These are phyloP conservation scores for Wickerhamiella sorbophila DNA, from an alignment of 805 yeast species.

Conservation along the genomic window DNA sequence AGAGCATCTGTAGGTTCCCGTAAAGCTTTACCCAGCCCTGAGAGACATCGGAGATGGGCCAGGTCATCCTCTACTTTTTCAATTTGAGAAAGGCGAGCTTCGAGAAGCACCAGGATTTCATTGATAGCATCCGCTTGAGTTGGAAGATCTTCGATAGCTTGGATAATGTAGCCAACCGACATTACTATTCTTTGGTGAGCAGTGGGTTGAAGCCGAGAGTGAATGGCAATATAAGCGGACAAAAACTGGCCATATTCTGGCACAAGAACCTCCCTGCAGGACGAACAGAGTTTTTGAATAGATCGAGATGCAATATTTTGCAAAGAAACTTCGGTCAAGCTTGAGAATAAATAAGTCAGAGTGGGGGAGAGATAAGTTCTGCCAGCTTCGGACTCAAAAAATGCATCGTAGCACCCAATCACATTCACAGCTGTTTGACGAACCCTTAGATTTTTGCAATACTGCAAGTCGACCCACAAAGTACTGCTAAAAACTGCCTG, in stretches of 20 bases:
- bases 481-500: constrained; percentile 19
- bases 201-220: constrained; percentile 9
- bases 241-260: constrained; percentile 20
- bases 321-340: constrained; percentile 22
- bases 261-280: constrained; percentile 17
- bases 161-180: constrained; percentile 23
- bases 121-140: constrained; percentile 22
- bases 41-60: constrained; percentile 47
- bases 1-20: constrained; percentile 43
- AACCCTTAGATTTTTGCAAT: constrained; percentile 20
- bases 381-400: constrained; percentile 37
- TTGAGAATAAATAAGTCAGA: constrained; percentile 40
- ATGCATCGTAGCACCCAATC: constrained; percentile 46
- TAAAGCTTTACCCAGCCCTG: constrained; percentile 59
- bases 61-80: constrained; percentile 26
- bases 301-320: constrained; percentile 39
- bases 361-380: constrained; percentile 33
- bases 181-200: constrained; percentile 24
- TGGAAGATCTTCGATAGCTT: constrained; percentile 16
- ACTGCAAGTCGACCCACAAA: constrained; percentile 20
- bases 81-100: constrained; percentile 11
- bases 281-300: constrained; percentile 33
- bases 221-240: constrained; percentile 17
- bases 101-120: constrained; percentile 9
- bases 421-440: constrained; percentile 40